phyloP scores from a whole-genome alignment of 805 yeast genomes.

The Candida glaebosa region DNA sequence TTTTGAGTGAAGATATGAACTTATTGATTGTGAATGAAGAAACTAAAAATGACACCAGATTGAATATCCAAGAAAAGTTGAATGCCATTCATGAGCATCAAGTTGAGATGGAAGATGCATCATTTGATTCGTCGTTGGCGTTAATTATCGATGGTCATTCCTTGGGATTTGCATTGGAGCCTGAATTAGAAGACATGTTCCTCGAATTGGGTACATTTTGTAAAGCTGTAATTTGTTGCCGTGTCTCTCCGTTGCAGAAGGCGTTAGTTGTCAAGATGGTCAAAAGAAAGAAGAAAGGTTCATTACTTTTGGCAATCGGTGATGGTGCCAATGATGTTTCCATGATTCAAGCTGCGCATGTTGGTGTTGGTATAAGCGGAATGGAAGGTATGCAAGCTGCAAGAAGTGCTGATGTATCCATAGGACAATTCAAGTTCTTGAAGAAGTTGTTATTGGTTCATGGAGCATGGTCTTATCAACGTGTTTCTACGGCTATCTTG shows the following conservation, averaged over 20 bases:
- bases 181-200: constrained; percentile 72
- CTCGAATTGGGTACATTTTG: constrained; percentile 80
- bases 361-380: constrained; percentile 98
- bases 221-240: constrained; percentile 95
- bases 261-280: constrained; percentile 95
- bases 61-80: constrained; percentile 71
- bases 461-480: constrained; percentile 97
- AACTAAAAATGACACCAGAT: constrained; percentile 67
- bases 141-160: constrained; percentile 93
- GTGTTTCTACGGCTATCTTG: constrained; percentile 87
- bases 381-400: constrained; percentile 99
- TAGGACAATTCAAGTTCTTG: constrained; percentile 90
- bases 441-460: constrained; percentile 84
- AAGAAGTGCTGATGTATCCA: constrained; percentile 93
- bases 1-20: constrained; percentile 94
- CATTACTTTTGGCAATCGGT: constrained; percentile 86
- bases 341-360: constrained; percentile 99
- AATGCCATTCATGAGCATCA: constrained; percentile 69
- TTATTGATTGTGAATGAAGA: constrained; percentile 86
- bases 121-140: constrained; percentile 66
- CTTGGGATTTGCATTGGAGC: constrained; percentile 78
- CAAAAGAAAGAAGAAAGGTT: constrained; percentile 67
- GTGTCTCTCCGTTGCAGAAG: constrained; percentile 96
- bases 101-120: constrained; percentile 59
- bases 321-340: constrained; percentile 99